Conservation (phyloP, 1,284 basidiomycete genomes). For the Bothia castanella region DNA sequence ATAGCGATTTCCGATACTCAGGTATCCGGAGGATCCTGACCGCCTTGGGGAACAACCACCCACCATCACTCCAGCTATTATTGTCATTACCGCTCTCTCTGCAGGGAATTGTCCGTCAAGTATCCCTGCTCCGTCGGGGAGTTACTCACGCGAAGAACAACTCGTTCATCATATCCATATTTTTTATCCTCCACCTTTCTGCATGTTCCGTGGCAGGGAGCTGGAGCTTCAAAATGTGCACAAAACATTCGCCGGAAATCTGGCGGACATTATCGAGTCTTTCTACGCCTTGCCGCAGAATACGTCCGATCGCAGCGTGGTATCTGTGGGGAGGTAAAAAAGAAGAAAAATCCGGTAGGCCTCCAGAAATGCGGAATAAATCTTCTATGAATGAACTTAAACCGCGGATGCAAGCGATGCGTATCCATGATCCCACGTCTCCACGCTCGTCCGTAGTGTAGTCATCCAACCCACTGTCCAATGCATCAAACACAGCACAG, state of each 20-base stretch:
- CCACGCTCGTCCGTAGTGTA: conserved; percentile 94
- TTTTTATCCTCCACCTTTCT: conserved; percentile 49
- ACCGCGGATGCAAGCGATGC: conserved; percentile 70
- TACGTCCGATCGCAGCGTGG: conserved; percentile 56
- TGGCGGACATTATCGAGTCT: conserved; percentile 87
- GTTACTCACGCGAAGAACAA: conserved; percentile 54
- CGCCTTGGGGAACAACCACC: conserved; percentile 67
- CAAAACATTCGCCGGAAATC: conserved; percentile 65
- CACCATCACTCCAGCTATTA: conserved; percentile 62
- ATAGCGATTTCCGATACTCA: conserved; percentile 58
- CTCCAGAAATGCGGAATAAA: conserved; percentile 42
- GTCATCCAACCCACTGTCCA: conserved; percentile 74
- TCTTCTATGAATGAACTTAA: conserved; percentile 49
- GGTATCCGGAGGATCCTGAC: conserved; percentile 64
- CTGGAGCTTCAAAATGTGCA: conserved; percentile 46
- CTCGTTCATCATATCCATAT: conserved; percentile 43
- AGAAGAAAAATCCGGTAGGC: conserved; percentile 42
- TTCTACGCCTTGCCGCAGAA: conserved; percentile 88
- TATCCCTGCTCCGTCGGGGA: conserved; percentile 1
- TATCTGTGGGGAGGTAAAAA: conserved; percentile 62
- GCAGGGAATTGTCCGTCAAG: conserved; percentile 1
- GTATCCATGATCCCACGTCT: conserved; percentile 96
- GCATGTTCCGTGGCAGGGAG: conserved; percentile 40
- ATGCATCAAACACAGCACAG: conserved; percentile 45
- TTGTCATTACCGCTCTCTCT: conserved; percentile 36